Evolutionary conservation across 768 basidiomycete species (phyloP).

Genomic region (Tephrocybe sp.): DNA sequence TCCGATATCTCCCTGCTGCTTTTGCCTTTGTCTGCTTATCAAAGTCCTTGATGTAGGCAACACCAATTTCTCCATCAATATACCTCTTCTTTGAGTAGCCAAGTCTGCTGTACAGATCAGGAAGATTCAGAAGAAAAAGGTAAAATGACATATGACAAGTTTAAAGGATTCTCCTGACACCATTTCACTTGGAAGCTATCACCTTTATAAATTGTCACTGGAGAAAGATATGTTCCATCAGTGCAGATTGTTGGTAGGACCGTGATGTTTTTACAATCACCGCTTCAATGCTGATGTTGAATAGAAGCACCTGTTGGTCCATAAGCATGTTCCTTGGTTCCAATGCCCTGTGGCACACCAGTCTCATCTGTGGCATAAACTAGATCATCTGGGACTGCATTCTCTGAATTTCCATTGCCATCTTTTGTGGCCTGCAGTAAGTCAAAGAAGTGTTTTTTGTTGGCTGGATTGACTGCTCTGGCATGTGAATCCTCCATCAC

Average conservation of each 20-base stretch:
- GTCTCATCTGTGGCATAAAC: conserved; percentile 22
- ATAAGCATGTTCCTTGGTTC: too few species aligned
- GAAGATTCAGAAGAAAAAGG: too few species aligned
- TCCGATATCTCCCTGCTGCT: conserved; percentile 25
- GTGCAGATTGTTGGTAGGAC: conserved; percentile 39
- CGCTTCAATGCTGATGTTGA: conserved; percentile 19
- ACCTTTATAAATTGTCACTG: too few species aligned
- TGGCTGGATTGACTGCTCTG: conserved; percentile 27
- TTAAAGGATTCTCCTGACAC: conserved; percentile 30
- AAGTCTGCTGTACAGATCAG: conserved; percentile 25
- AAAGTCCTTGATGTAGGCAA: too few species aligned
- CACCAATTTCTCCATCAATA: conserved; percentile 26
- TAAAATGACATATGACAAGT: conserved; percentile 28
- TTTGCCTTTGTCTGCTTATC: conserved; percentile 32
- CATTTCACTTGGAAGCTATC: too few species aligned
- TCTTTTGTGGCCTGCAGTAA: too few species aligned
- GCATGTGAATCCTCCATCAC: conserved; percentile 30
- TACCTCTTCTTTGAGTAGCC: conserved; percentile 30
- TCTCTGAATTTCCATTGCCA: too few species aligned
- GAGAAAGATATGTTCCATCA: conserved; percentile 35
- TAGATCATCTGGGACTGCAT: conserved; percentile 13
- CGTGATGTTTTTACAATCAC: conserved; percentile 35
- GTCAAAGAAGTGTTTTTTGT: too few species aligned
- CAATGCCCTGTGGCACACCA: conserved; percentile 13
- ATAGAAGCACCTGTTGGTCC: conserved; percentile 23